These are phyloP conservation scores for Aspergillus avenaceus DNA, from an alignment of 495 filamentous ascomycete genomes.

Conservation along the genomic window DNA sequence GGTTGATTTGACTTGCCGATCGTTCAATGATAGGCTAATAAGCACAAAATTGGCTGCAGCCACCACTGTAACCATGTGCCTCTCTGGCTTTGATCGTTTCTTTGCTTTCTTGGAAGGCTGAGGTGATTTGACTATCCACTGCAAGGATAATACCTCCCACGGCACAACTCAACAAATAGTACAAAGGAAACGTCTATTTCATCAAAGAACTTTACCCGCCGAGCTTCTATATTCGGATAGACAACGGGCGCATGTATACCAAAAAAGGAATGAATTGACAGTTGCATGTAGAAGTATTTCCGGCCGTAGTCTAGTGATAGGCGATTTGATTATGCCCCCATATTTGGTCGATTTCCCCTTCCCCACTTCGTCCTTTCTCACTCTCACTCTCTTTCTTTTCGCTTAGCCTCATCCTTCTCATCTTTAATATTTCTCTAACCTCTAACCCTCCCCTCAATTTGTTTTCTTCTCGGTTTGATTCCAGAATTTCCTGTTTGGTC, in stretches of 20 bases:
- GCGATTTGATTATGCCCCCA: neutral
- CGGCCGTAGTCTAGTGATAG: neutral
- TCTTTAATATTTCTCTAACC: neutral
- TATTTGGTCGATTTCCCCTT: slow-evolving; percentile 5
- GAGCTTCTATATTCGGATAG: neutral
- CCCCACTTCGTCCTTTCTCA: slow-evolving; percentile 6
- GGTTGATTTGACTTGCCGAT: neutral
- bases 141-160: neutral
- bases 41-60: neutral
- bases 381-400: neutral
- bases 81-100: too few relatives aligned
- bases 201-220: neutral
- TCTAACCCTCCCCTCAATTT: neutral
- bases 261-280: neutral
- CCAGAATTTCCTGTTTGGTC: neutral
- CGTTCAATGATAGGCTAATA: neutral
- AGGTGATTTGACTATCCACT: neutral
- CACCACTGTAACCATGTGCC: neutral
- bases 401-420: neutral
- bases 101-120: neutral
- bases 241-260: neutral
- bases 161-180: neutral
- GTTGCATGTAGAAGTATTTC: neutral
- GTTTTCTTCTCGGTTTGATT: neutral
- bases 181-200: neutral